Conservation (phyloP, 1,139 yeast genomes). For the Fermentozyma sake region DNA sequence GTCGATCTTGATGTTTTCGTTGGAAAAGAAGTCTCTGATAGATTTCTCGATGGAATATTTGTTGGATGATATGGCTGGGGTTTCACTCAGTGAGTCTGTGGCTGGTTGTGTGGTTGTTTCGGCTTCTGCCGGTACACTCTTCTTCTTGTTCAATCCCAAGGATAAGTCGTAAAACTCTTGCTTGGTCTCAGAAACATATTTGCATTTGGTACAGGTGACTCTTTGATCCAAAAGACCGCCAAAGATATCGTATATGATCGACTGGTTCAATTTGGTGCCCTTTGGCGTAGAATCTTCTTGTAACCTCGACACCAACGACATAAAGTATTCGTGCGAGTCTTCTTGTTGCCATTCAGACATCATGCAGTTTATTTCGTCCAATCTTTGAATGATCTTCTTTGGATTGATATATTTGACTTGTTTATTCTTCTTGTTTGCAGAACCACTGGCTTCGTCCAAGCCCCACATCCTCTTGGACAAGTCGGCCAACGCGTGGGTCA, state of each 20-base stretch:
- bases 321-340: constrained; percentile 94
- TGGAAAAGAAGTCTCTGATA: constrained; percentile 73
- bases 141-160: constrained; percentile 56
- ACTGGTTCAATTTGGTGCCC: constrained; percentile 74
- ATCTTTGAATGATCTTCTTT: constrained; percentile 61
- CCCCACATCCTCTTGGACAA: constrained; percentile 68
- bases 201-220: constrained; percentile 78
- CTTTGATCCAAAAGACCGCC: constrained; percentile 86
- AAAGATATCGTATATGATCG: constrained; percentile 85
- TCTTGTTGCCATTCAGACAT: constrained; percentile 98
- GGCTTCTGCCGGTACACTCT: constrained; percentile 11
- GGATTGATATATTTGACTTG: constrained; percentile 58
- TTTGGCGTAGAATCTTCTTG: constrained; percentile 93
- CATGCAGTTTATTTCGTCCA: constrained; percentile 89
- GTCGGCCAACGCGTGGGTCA: constrained; percentile 69
- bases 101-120: constrained; percentile 10
- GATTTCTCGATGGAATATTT: constrained; percentile 68
- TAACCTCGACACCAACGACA: constrained; percentile 81
- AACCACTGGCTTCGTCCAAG: too few relatives aligned
- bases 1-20: constrained; percentile 69
- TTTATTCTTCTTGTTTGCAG: constrained; percentile 18
- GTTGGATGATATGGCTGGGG: constrained; percentile 11
- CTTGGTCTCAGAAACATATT: constrained; percentile 77
- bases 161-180: constrained; percentile 94
- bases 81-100: neutral